Conservation (phyloP, 805 yeast genomes). For the Brettanomyces anomalus region DNA sequence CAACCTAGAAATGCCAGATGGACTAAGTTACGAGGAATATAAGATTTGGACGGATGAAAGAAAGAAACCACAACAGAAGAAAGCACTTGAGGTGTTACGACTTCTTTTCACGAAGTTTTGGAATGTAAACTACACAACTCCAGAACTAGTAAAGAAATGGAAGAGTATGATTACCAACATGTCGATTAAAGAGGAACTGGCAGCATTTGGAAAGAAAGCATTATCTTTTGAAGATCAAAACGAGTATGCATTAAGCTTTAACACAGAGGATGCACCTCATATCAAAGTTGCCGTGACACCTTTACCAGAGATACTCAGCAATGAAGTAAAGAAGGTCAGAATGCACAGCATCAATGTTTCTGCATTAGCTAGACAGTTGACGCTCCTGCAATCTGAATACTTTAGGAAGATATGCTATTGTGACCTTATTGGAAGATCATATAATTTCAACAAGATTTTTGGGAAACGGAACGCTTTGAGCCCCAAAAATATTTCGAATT, state of each 20-base stretch:
- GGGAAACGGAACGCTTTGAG: constrained; percentile 12
- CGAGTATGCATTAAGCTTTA: constrained; percentile 16
- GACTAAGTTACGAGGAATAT: constrained; percentile 74
- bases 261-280: constrained; percentile 11
- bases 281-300: constrained; percentile 9
- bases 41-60: constrained; percentile 67
- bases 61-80: constrained; percentile 53
- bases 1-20: constrained; percentile 75
- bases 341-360: constrained; percentile 61
- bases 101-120: constrained; percentile 62
- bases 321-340: constrained; percentile 31
- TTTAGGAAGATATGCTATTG: constrained; percentile 60
- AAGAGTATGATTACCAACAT: constrained; percentile 12
- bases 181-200: constrained; percentile 5
- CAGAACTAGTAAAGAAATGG: constrained; percentile 27
- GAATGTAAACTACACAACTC: constrained; percentile 50
- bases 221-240: constrained; percentile 16
- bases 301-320: constrained; percentile 13
- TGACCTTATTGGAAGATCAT: constrained; percentile 69
- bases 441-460: constrained; percentile 47
- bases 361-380: constrained; percentile 78
- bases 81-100: constrained; percentile 61
- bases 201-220: constrained; percentile 16
- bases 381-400: constrained; percentile 63
- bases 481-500: constrained; percentile 40